Conservation (phyloP, 2,329 filamentous ascomycete species). For the Exophiala spinifera region DNA sequence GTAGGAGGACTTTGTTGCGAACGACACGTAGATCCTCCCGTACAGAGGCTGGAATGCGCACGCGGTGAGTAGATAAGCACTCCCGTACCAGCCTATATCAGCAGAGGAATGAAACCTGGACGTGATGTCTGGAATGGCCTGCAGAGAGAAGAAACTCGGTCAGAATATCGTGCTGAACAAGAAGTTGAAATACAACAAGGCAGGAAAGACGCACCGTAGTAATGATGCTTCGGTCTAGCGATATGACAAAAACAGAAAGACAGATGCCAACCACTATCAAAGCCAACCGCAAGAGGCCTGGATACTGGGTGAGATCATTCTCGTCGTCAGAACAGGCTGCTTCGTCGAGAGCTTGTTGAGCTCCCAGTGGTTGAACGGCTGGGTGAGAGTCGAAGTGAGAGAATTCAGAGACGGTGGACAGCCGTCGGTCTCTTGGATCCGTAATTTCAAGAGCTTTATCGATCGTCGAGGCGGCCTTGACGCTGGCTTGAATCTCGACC, state of each 20-base stretch:
- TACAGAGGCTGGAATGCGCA: conserved; percentile 24
- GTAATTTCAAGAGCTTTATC: no score
- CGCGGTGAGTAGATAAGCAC: conserved; percentile 26
- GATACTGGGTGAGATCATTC: conserved; percentile 22
- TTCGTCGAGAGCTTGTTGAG: not conserved
- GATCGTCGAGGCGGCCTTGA: no score
- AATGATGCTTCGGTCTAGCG: conserved; percentile 31
- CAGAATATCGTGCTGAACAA: not conserved
- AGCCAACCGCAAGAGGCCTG: conserved; percentile 25
- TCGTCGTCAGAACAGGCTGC: not conserved
- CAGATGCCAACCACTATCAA: conserved; percentile 32
- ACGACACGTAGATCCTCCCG: conserved; percentile 22
- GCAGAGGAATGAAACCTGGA: conserved; percentile 24
- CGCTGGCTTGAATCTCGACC: no score
- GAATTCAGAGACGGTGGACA: conserved; percentile 1
- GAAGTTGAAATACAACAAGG: not conserved
- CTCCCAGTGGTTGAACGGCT: not conserved
- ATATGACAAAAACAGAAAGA: conserved; percentile 32
- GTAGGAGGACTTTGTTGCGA: conserved; percentile 29
- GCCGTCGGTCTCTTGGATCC: not conserved
- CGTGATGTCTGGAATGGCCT: conserved; percentile 29
- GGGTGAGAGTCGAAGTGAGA: not conserved
- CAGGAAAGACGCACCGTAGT: conserved; percentile 33
- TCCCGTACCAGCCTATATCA: conserved; percentile 32
- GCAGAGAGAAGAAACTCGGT: not conserved